These are phyloP conservation scores for Umbilicus rupestris DNA, from an alignment of 164 flowering plant genomes.

Conservation along the genomic window DNA sequence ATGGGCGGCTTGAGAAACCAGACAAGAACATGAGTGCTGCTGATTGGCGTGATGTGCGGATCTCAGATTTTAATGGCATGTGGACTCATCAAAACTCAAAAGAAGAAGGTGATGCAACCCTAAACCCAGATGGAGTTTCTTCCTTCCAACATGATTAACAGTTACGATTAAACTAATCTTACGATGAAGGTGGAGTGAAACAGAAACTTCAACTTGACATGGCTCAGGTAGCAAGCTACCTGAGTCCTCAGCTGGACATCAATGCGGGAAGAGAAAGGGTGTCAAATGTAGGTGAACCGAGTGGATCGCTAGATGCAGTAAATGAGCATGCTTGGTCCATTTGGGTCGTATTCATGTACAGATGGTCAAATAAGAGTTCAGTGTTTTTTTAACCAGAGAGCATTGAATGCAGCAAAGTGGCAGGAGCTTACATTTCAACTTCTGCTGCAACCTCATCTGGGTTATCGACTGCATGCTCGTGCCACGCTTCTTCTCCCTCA, in stretches of 20 bases:
- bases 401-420: background rate
- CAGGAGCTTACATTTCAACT: background rate
- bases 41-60: constrained; percentile 6
- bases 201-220: too few species aligned
- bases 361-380: background rate
- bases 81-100: background rate
- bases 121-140: background rate
- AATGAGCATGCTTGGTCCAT: background rate
- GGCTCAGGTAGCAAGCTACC: too few species aligned
- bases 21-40: background rate
- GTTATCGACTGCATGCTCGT: constrained; percentile 1
- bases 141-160: background rate
- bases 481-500: background rate
- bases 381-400: too few species aligned
- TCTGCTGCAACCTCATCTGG: constrained; percentile 1
- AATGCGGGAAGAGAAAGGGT: too few species aligned
- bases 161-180: background rate
- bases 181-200: background rate
- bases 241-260: too few species aligned
- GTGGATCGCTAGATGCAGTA: too few species aligned
- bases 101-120: background rate
- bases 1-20: background rate
- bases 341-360: background rate
- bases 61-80: background rate
- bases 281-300: too few species aligned